A percentile compares a stretch with the other conserved stretches of the same genome.
Conservation (phyloP, 768 basidiomycete species). For the Gelatoporia subvermispora region DNA sequence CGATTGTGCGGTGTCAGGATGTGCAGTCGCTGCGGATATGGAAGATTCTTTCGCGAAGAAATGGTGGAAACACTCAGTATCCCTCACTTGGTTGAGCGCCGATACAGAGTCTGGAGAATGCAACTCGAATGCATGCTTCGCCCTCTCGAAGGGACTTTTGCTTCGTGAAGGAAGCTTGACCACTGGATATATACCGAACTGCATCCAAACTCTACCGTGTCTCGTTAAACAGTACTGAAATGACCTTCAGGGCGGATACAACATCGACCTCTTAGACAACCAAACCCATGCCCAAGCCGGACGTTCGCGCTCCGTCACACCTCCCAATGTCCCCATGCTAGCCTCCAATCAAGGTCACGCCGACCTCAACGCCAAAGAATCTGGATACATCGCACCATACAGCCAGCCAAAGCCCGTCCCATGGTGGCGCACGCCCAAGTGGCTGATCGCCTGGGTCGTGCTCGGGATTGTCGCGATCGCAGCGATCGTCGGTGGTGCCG, state of each 20-base stretch:
- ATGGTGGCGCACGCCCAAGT: conserved; percentile 48
- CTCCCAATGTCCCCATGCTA: conserved; percentile 6
- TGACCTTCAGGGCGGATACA: conserved; percentile 47
- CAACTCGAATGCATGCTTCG: too few relatives aligned
- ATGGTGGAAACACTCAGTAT: too few relatives aligned
- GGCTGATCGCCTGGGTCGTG: conserved; percentile 35
- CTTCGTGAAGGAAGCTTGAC: too few relatives aligned
- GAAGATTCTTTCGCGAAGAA: too few relatives aligned
- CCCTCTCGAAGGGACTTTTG: too few relatives aligned
- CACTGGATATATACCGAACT: too few relatives aligned
- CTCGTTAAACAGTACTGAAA: too few relatives aligned
- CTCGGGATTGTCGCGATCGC: conserved; percentile 39
- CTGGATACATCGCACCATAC: conserved; percentile 5
- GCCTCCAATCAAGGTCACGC: conserved; percentile 20
- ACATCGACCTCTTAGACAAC: conserved; percentile 36
- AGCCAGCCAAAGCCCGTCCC: conserved; percentile 16
- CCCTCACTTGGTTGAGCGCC: too few relatives aligned
- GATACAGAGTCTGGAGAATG: too few relatives aligned
- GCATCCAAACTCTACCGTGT: too few relatives aligned
- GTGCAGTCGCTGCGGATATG: too few relatives aligned
- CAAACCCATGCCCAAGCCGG: conserved; percentile 11
- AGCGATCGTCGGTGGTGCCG: conserved; percentile 53
- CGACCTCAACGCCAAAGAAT: conserved; percentile 10
- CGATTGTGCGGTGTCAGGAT: too few relatives aligned
- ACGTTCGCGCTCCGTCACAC: conserved; percentile 15